Base-by-base conservation (phyloP, 2,329 filamentous ascomycete species). In the Penicillium sp. region DNA sequence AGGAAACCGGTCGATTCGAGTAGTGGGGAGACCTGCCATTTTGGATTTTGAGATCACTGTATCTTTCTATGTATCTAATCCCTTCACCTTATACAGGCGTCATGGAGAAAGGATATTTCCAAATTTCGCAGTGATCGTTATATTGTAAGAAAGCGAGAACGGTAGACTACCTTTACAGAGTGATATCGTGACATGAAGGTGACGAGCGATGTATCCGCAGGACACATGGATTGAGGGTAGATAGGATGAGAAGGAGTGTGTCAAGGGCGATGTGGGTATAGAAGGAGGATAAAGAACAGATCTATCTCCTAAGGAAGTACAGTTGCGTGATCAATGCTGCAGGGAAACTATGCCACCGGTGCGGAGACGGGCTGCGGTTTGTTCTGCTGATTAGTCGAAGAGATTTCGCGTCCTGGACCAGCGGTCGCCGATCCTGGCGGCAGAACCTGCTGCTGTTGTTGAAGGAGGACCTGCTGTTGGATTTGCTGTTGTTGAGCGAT, bases 1-100 rank as follows among this genome's bases (percentile, higher is more conserved):
- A 84, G 46, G 81, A 81, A 27, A 79, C 89, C 24, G 85, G 85
- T 11, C 52, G 54, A 11, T 56, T 58, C 30, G 52, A 57, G 40
- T 49, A 53, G 27, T 7, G 25, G 27, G 10, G 45, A 10, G n/a
- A 2, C 16, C 18, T 35, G 7, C 4, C 4, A 9, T 20, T 10
- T 48, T 50, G 44, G 35, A 30, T 38, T 4, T 7, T 28, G 36
- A 25, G 10, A 20, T 24, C 33, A 36, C 24, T 38, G 25, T 48
- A 36, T 45, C 20, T 44, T 47, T 45, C 35, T 36, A 35, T 50
- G 46, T 47, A 45, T 46, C 45, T 54, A 48, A 39, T 41, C 27
- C 35, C n/a, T 20, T 40, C n/a, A 16, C 45, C 8, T 35, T 38
- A 33, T 33, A 33, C 27, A 36, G 24, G 24, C 5, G 9, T 48